Percentiles rank a stretch among this genome's conserved stretches.
These are phyloP conservation scores for Termitomyces sp. DNA, from an alignment of 768 basidiomycete genomes.

Conservation along the genomic window DNA sequence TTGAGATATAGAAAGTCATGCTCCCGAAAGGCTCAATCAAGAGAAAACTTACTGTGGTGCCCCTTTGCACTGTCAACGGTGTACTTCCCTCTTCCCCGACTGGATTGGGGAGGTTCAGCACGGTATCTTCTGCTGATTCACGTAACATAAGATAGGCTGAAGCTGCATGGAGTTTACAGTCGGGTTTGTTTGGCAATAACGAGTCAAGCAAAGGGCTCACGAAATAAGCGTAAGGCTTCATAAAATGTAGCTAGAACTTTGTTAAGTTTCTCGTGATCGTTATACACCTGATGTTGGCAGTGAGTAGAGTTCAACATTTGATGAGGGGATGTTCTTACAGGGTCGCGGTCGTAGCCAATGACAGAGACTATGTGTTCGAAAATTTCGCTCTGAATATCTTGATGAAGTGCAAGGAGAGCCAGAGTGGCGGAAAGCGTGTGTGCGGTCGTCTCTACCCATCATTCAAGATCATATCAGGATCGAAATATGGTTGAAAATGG, in stretches of 20 bases:
- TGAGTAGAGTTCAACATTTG: background rate
- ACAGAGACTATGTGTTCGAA: conserved; percentile 36
- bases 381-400: conserved; percentile 42
- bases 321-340: conserved; percentile 20
- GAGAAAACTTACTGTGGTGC: conserved; percentile 16
- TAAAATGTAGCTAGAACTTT: conserved; percentile 43
- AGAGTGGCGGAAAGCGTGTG: conserved; percentile 41
- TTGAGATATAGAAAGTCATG: conserved; percentile 11
- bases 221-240: conserved; percentile 44
- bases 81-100: conserved; percentile 36
- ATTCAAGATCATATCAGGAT: background rate
- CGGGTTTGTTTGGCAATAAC: background rate
- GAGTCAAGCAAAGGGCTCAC: conserved; percentile 20
- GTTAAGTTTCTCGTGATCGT: conserved; percentile 39
- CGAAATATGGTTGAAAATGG: background rate
- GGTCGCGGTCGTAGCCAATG: conserved; percentile 32
- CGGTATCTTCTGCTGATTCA: conserved; percentile 39
- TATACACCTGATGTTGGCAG: conserved; percentile 29
- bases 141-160: conserved; percentile 39
- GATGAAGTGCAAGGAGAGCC: conserved; percentile 38
- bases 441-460: conserved; percentile 40
- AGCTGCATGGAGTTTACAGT: conserved; percentile 24
- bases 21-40: background rate
- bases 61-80: conserved; percentile 36
- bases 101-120: conserved; percentile 39